Base-by-base conservation (phyloP, 1,139 yeast species). In the Pichia sp. region DNA sequence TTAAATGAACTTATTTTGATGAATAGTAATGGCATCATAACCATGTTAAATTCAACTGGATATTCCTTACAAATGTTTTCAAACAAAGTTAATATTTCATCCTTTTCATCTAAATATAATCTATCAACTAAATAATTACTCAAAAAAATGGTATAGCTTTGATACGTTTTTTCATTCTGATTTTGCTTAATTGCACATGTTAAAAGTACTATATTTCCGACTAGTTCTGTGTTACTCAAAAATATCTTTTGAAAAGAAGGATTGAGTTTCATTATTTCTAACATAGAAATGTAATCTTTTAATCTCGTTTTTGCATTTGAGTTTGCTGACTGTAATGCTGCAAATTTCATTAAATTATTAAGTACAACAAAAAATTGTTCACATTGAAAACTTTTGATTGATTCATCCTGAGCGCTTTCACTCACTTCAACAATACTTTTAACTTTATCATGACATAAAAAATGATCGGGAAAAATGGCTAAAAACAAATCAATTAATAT, bases 1-100 rank as follows among this genome's bases (percentile, higher is more conserved):
- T 60, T 51, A 42, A 60, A 61, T 4, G 51, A 53, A 20, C 50
- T 50, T 22, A 64, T 31, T 41, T 63, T 65, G 0, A 45, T 34
- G 23, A 61, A 28, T 0, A 64, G 53, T 4, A 52, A 51, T 30
- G 62, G 68, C 22, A 55, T 57, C 11, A 59, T 34, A 42, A 58
- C 12, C 2, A 30, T 11, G 12, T 49, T 39, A 31, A 49, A 48
- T 30, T 50, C 49, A 16, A 41, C 9, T 9, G 42, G 34, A 20
- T 40, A 35, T 3, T 48, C 39, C 4, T 8, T 9, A n/a, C 42
- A 41, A 3, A 48, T 16, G 4, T 30, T 35, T 24, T 52, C 55
- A 4, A 52, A 7, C 20, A 48, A 43, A 1, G 11, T 10, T 22
- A 40, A 28, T 28, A 37, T 31, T 2, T 32, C 34, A 12, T 34